These are phyloP conservation scores for Quercus glauca DNA, from an alignment of 306 rosid genomes.

Conservation along the genomic window DNA sequence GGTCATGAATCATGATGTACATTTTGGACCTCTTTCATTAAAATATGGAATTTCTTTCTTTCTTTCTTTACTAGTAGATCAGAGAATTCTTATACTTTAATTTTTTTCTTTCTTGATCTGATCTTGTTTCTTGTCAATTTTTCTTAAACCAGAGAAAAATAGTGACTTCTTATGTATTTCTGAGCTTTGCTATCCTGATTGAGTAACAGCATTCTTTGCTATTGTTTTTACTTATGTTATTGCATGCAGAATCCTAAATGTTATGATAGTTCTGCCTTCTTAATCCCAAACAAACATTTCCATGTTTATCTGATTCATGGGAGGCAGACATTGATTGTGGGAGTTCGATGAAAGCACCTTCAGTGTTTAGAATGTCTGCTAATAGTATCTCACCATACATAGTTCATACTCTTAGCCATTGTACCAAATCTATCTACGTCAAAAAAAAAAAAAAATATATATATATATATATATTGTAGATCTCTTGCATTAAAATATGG, in stretches of 20 bases:
- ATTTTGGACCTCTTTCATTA: not conserved
- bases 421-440: not conserved
- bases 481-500: not conserved
- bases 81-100: not conserved
- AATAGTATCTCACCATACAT: conserved; percentile 31
- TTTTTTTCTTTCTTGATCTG: not conserved
- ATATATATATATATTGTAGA: not conserved
- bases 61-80: not conserved
- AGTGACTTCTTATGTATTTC: no score
- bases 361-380: conserved; percentile 33
- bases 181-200: not conserved
- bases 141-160: not conserved
- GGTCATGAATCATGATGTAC: not conserved
- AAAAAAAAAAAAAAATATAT: no score
- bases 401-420: not conserved
- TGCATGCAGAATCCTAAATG: not conserved
- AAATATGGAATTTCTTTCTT: not conserved
- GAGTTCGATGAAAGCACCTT: conserved; percentile 40
- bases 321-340: not conserved
- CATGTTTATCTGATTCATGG: no score
- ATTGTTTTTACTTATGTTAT: not conserved
- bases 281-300: no score
- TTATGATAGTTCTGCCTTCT: not conserved
- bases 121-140: not conserved
- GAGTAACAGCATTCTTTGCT: not conserved